These are phyloP conservation scores for Ceratocystis cubensis DNA, from an alignment of 2,329 filamentous ascomycete genomes.

Conservation along the genomic window DNA sequence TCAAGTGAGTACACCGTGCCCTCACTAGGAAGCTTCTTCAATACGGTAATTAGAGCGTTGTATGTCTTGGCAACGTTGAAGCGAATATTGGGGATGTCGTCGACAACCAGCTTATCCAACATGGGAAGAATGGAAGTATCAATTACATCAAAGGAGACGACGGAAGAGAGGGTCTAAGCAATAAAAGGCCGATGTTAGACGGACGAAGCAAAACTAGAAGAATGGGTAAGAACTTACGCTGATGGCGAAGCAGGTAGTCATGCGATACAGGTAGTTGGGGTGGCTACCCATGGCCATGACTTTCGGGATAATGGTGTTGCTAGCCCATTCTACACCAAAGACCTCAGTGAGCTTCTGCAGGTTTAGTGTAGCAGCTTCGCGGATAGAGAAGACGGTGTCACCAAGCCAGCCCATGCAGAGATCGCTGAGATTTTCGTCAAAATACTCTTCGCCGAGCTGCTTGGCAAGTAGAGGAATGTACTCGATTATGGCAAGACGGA, in stretches of 20 bases:
- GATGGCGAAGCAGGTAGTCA: slow-evolving; percentile 99
- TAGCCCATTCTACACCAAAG: slow-evolving; percentile 96
- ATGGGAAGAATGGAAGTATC: slow-evolving; percentile 88
- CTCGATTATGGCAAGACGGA: slow-evolving; percentile 95
- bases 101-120: slow-evolving; percentile 81
- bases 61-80: slow-evolving; percentile 99
- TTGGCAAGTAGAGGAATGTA: slow-evolving; percentile 94
- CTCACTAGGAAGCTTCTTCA: slow-evolving; percentile 79
- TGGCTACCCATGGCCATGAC: slow-evolving; percentile 98
- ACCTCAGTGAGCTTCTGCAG: slow-evolving; percentile 97
- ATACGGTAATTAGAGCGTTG: slow-evolving; percentile 73
- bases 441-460: slow-evolving; percentile 93
- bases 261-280: slow-evolving; percentile 96
- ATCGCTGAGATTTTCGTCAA: slow-evolving; percentile 89
- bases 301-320: slow-evolving; percentile 93
- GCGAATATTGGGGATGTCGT: slow-evolving; percentile 96
- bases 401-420: slow-evolving; percentile 98
- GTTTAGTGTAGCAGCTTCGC: slow-evolving; percentile 93
- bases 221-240: slow-evolving; percentile 50
- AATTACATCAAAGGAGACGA: slow-evolving; percentile 87
- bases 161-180: slow-evolving; percentile 73
- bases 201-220: slow-evolving; percentile 18
- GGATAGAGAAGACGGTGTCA: slow-evolving; percentile 96
- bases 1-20: slow-evolving; percentile 77
- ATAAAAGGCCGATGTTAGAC: slow-evolving; percentile 22